Conservation (phyloP, 495 filamentous ascomycete genomes). For the Penicillium mononematosum region DNA sequence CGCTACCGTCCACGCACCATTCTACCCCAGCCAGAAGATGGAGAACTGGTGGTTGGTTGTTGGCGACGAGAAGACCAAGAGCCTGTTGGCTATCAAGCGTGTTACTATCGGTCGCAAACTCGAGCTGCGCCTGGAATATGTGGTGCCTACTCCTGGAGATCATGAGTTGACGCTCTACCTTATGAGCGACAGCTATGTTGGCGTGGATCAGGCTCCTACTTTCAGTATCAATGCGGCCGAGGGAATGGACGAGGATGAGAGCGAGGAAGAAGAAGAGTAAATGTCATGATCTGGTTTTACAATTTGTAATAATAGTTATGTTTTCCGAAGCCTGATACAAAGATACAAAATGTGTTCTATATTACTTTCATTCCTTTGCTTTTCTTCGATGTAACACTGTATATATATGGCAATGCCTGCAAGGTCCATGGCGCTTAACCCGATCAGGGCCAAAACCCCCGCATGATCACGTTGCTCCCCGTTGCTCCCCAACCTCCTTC, state of each 20-base stretch:
- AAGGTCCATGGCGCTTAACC: conserved; percentile 9
- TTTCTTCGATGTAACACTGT: background rate
- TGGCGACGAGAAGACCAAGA: conserved; percentile 82
- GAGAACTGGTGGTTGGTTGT: conserved; percentile 98
- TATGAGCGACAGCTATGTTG: conserved; percentile 97
- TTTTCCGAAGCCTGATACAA: conserved; percentile 14
- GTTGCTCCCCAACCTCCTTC: conserved; percentile 12
- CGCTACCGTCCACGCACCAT: conserved; percentile 88
- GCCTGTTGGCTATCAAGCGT: conserved; percentile 86
- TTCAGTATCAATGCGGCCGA: conserved; percentile 85
- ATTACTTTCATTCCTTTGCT: background rate
- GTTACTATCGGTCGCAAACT: conserved; percentile 79
- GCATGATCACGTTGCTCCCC: conserved; percentile 24
- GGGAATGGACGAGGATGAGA: conserved; percentile 92
- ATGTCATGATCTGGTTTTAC: conserved; percentile 16
- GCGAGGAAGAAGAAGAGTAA: conserved; percentile 71
- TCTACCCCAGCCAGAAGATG: conserved; percentile 89
- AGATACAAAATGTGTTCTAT: conserved; percentile 21
- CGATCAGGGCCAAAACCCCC: conserved; percentile 10
- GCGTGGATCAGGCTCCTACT: conserved; percentile 91
- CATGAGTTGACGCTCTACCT: conserved; percentile 88
- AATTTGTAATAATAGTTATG: conserved; percentile 25
- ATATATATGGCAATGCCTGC: background rate
- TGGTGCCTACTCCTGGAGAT: conserved; percentile 78
- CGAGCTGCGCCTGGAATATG: conserved; percentile 80